These are phyloP conservation scores for Rosa hybrid DNA, from an alignment of 331 rosid species.

Conservation along the genomic window DNA sequence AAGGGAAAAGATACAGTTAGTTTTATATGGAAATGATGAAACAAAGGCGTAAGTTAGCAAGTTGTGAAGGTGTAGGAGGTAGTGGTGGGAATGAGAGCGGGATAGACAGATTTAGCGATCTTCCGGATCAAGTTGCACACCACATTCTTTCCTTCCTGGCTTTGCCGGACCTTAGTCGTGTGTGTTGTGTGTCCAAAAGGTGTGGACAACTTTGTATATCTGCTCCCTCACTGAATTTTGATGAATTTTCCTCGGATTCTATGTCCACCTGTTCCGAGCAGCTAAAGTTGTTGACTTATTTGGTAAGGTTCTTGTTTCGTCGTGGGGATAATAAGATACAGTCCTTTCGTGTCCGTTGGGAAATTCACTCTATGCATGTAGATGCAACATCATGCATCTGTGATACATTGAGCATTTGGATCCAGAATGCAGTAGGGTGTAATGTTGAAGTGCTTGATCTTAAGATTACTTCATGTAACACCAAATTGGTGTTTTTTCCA, in stretches of 20 bases:
- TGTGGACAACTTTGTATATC: constrained; percentile 7
- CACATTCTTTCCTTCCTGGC: neutral
- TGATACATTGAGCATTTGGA: neutral
- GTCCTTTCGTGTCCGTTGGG: neutral
- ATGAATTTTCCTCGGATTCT: neutral
- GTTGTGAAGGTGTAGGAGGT: neutral
- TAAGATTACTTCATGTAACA: neutral
- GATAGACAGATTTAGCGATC: neutral
- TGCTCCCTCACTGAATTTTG: neutral
- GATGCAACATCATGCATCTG: neutral
- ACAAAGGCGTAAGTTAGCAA: neutral
- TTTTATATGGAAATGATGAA: too few relatives aligned
- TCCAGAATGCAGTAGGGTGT: constrained; percentile 11
- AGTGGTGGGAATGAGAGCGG: neutral
- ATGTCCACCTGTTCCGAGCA: neutral
- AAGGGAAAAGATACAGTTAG: too few relatives aligned
- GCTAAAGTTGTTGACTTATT: neutral
- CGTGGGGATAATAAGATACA: constrained; percentile 11
- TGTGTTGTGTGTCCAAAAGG: neutral
- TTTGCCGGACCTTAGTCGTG: neutral
- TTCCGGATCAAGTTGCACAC: neutral
- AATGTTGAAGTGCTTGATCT: constrained; percentile 10
- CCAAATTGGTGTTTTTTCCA: neutral
- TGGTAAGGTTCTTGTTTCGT: constrained; percentile 1
- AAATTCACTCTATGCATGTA: neutral